A percentile compares a stretch with the other conserved stretches of the same genome.
Conservation (phyloP, 1,284 basidiomycete genomes). For the Coriolopsis trogii region DNA sequence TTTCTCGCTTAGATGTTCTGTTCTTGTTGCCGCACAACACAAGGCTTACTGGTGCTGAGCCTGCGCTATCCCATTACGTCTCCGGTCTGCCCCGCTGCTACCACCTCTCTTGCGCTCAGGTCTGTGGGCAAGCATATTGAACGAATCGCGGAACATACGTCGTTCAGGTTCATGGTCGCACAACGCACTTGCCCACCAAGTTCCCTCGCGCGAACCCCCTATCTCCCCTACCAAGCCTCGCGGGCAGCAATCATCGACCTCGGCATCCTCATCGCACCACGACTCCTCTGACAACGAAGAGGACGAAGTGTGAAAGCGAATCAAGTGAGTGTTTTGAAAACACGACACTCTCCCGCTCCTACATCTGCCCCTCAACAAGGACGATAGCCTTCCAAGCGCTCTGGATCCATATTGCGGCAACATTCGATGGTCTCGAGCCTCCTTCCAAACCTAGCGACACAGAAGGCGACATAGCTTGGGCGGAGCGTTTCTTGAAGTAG, state of each 20-base stretch:
- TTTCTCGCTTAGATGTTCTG: too few relatives aligned
- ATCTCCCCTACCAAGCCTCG: conserved; percentile 24
- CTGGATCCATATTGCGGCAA: conserved; percentile 72
- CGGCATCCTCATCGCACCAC: conserved; percentile 7
- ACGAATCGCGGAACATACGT: conserved; percentile 66
- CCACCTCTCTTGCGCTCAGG: too few relatives aligned
- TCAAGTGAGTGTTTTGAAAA: conserved; percentile 54
- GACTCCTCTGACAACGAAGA: conserved; percentile 15
- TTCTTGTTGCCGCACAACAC: too few relatives aligned
- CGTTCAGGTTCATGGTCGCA: conserved; percentile 67
- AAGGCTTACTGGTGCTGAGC: too few relatives aligned
- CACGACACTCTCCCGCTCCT: conserved; percentile 45
- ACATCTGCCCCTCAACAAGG: conserved; percentile 34
- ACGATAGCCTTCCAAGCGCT: conserved; percentile 55
- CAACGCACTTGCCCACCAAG: conserved; percentile 61
- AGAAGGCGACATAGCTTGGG: conserved; percentile 81
- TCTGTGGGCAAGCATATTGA: too few relatives aligned
- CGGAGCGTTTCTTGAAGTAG: conserved; percentile 70
- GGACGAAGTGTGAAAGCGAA: conserved; percentile 17
- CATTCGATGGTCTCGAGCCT: conserved; percentile 56
- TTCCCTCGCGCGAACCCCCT: conserved; percentile 60
- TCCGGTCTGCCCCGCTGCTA: too few relatives aligned
- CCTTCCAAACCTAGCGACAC: conserved; percentile 38
- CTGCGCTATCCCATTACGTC: too few relatives aligned
- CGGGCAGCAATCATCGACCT: conserved; percentile 28